These are phyloP conservation scores for Populus euphratica DNA, from an alignment of 345 rosid genomes.

Conservation along the genomic window DNA sequence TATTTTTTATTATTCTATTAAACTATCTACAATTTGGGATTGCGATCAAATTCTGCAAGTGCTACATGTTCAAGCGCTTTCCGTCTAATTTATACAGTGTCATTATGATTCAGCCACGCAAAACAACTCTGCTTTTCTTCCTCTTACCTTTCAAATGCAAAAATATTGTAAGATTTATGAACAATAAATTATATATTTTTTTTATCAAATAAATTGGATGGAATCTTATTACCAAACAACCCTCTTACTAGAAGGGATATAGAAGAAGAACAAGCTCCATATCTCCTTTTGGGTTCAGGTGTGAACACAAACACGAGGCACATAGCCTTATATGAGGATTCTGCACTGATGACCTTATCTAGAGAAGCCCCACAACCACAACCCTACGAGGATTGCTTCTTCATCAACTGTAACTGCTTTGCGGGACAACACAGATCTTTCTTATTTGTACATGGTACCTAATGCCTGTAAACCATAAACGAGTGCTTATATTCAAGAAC, in stretches of 20 bases:
- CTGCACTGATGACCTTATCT: conserved; percentile 18
- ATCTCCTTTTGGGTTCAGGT: background rate
- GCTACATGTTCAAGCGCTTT: too few species aligned
- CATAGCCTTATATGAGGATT: conserved; percentile 8
- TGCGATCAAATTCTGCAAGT: too few species aligned
- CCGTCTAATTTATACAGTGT: too few species aligned
- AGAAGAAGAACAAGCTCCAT: background rate
- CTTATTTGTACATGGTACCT: background rate
- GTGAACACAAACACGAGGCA: conserved; percentile 17
- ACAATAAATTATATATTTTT: too few species aligned
- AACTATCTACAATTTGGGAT: too few species aligned
- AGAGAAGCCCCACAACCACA: conserved; percentile 18
- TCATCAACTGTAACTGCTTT: conserved; percentile 21
- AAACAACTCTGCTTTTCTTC: too few species aligned
- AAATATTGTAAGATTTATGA: too few species aligned
- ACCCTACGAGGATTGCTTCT: conserved; percentile 18
- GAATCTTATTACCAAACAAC: too few species aligned
- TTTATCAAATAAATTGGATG: too few species aligned
- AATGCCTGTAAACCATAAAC: background rate
- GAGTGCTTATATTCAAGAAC: conserved; percentile 9
- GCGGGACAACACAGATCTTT: conserved; percentile 24
- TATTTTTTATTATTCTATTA: too few species aligned
- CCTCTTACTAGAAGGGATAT: background rate
- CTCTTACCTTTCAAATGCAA: too few species aligned
- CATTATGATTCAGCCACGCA: too few species aligned